Conservation (phyloP, 1,284 basidiomycete species). For the Sporisorium reilianum region DNA sequence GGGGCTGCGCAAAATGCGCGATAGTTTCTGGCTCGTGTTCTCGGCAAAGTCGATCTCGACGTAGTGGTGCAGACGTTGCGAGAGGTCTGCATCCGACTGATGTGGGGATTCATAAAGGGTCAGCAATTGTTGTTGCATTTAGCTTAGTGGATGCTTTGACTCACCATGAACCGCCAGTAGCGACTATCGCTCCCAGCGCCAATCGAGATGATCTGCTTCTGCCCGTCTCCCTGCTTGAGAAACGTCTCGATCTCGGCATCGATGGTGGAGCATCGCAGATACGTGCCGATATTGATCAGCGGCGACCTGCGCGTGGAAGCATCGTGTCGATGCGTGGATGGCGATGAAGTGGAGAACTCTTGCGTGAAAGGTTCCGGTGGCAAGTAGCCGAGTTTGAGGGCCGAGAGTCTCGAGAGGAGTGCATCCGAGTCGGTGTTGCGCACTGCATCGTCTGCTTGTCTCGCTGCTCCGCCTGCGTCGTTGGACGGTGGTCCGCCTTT, state of each 20-base stretch:
- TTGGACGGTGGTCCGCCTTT: neutral
- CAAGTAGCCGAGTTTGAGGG: slow-evolving; percentile 46
- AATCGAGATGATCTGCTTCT: slow-evolving; percentile 84
- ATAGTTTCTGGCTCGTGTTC: slow-evolving; percentile 83
- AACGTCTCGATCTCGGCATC: slow-evolving; percentile 83
- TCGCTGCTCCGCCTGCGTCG: neutral
- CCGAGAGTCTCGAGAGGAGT: slow-evolving; percentile 78
- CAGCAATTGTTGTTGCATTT: neutral
- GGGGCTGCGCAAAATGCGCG: slow-evolving; percentile 80
- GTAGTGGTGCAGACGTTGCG: slow-evolving; percentile 73
- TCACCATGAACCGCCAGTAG: slow-evolving; percentile 88
- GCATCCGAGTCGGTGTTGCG: slow-evolving; percentile 82
- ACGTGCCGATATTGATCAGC: slow-evolving; percentile 94
- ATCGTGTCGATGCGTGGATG: neutral
- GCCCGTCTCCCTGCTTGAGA: slow-evolving; percentile 71
- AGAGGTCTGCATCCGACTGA: slow-evolving; percentile 71
- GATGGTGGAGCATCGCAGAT: slow-evolving; percentile 82
- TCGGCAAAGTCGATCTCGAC: slow-evolving; percentile 92
- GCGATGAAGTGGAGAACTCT: slow-evolving; percentile 21
- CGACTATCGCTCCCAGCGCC: slow-evolving; percentile 93
- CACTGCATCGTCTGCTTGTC: slow-evolving; percentile 74
- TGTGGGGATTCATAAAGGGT: neutral
- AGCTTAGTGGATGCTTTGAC: too few species aligned
- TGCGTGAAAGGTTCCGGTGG: slow-evolving; percentile 44
- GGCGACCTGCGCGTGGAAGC: slow-evolving; percentile 76